Evolutionary conservation across 2,329 filamentous ascomycete species (phyloP).

Genomic region (Zarea fungicola): DNA sequence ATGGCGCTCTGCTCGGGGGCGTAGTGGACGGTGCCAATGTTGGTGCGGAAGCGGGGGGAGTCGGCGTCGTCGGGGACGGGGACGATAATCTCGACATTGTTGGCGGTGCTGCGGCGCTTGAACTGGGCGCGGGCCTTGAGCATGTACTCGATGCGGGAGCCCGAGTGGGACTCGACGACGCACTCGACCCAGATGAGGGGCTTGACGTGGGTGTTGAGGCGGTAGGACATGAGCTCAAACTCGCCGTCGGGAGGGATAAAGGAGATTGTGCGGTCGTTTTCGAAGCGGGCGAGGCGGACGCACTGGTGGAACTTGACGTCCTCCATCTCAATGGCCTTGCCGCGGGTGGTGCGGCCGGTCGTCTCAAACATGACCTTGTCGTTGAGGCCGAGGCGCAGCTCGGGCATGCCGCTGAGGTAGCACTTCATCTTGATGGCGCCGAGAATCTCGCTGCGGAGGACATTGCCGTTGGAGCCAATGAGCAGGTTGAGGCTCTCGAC

Average conservation of each 20-base stretch:
- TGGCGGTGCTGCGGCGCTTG: slow-evolving; percentile 94
- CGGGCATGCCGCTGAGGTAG: slow-evolving; percentile 96
- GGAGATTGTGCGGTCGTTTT: slow-evolving; percentile 97
- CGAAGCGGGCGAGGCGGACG: slow-evolving; percentile 89
- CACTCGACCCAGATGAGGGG: slow-evolving; percentile 99
- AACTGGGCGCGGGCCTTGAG: slow-evolving; percentile 97
- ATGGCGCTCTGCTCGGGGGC: slow-evolving; percentile 96
- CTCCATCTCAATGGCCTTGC: slow-evolving; percentile 99
- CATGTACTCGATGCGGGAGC: slow-evolving; percentile 97
- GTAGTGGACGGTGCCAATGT: slow-evolving; percentile 95
- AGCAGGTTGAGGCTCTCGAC: slow-evolving; percentile 94
- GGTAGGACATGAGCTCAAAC: slow-evolving; percentile 99
- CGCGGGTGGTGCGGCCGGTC: slow-evolving; percentile 85
- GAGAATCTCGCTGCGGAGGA: slow-evolving; percentile 90
- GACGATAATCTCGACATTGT: slow-evolving; percentile 97
- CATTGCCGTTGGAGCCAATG: slow-evolving; percentile 90
- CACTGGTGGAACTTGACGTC: slow-evolving; percentile 99
- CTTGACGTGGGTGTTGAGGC: slow-evolving; percentile 96
- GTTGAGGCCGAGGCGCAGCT: slow-evolving; percentile 87
- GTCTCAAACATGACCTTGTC: slow-evolving; percentile 99
- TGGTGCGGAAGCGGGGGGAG: slow-evolving; percentile 91
- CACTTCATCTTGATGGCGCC: slow-evolving; percentile 99
- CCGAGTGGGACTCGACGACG: slow-evolving; percentile 91
- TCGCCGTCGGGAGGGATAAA: slow-evolving; percentile 98
- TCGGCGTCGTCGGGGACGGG: slow-evolving; percentile 97